phyloP scores from a whole-genome alignment of 129 eudicot species.

The Glebionis coronaria region DNA sequence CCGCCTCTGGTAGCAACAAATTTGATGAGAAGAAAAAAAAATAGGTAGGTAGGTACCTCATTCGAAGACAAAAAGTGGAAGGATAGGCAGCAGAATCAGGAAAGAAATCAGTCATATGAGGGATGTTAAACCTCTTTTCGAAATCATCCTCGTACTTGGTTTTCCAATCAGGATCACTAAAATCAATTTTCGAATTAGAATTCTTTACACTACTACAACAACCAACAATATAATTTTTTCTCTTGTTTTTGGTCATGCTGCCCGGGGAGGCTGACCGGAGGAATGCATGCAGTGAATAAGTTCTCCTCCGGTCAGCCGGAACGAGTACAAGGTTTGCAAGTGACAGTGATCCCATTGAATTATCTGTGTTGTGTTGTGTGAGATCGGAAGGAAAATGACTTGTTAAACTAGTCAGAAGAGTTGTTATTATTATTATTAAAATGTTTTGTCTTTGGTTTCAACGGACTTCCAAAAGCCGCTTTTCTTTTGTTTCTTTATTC shows the following conservation, averaged over 20 bases:
- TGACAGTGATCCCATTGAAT: slow-evolving; percentile 68
- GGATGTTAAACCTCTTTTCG: slow-evolving; percentile 61
- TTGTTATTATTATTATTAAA: too few species aligned
- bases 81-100: slow-evolving; percentile 58
- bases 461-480: not conserved
- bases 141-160: slow-evolving; percentile 54
- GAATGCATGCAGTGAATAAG: slow-evolving; percentile 14
- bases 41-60: too few species aligned
- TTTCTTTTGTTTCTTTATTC: not conserved
- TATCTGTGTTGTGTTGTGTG: not conserved
- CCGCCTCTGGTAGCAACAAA: too few species aligned
- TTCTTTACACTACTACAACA: not conserved
- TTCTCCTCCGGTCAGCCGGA: slow-evolving; percentile 30
- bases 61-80: slow-evolving; percentile 84
- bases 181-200: slow-evolving; percentile 38
- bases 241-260: not conserved
- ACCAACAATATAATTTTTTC: not conserved
- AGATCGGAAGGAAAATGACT: not conserved
- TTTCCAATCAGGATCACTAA: slow-evolving; percentile 84
- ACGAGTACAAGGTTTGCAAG: slow-evolving; percentile 36
- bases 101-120: slow-evolving; percentile 67
- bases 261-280: slow-evolving; percentile 13
- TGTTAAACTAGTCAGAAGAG: not conserved
- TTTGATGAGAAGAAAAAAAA: too few species aligned
- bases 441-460: not conserved